phyloP scores from a whole-genome alignment of 495 filamentous ascomycete genomes.

The Neurospora cerealis region DNA sequence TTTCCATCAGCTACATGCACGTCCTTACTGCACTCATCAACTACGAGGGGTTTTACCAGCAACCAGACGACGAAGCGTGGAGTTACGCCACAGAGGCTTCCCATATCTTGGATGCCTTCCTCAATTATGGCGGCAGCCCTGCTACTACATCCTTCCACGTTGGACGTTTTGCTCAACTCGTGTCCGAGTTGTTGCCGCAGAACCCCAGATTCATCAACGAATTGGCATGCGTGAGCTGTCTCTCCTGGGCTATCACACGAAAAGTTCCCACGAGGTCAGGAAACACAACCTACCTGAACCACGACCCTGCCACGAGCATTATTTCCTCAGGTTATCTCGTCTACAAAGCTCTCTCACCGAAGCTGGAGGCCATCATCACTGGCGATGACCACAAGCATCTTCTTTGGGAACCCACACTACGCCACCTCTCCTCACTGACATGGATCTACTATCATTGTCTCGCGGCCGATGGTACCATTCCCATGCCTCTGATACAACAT shows the following conservation, averaged over 20 bases:
- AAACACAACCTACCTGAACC: conserved; percentile 1
- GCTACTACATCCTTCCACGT: conserved; percentile 9
- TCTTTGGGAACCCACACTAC: conserved; percentile 31
- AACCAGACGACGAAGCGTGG: conserved; percentile 17
- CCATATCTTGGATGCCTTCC: conserved; percentile 22
- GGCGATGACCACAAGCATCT: conserved; percentile 40
- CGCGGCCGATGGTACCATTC: conserved; percentile 22
- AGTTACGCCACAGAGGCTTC: conserved; percentile 21
- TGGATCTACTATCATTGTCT: conserved; percentile 34
- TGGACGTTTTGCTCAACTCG: conserved; percentile 20
- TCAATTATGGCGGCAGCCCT: conserved; percentile 8
- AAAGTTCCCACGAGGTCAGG: conserved; percentile 14
- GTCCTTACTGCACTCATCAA: conserved; percentile 20
- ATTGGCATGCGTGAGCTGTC: conserved; percentile 25
- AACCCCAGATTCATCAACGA: conserved; percentile 35
- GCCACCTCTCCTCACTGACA: conserved; percentile 24
- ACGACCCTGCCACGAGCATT: conserved; percentile 15
- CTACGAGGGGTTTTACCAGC: conserved; percentile 17
- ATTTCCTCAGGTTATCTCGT: conserved; percentile 26
- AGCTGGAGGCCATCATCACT: conserved; percentile 27
- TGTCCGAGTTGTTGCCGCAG: conserved; percentile 22
- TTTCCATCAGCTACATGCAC: conserved; percentile 20
- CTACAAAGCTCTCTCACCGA: conserved; percentile 30
- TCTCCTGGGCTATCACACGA: conserved; percentile 20
- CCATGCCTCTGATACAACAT: conserved; percentile 20